These are phyloP conservation scores for Gigaspora rosea DNA, from an alignment of 192 early-diverging fungal species.

Conservation along the genomic window DNA sequence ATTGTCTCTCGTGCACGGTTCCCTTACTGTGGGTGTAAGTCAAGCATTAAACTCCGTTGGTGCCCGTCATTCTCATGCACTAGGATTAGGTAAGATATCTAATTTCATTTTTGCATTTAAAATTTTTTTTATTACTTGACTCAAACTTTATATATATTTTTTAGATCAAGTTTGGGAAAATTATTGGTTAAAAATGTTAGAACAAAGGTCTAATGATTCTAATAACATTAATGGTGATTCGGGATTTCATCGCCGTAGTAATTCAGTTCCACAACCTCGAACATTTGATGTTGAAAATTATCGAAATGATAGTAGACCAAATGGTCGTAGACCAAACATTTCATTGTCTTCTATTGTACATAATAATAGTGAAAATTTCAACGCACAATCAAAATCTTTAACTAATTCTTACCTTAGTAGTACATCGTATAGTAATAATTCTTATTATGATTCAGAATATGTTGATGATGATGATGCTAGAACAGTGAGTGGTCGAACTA, in stretches of 20 bases:
- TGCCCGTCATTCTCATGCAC: constrained; percentile 41
- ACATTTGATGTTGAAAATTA: background rate
- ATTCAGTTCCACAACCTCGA: constrained; percentile 2
- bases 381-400: constrained; percentile 28
- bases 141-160: background rate
- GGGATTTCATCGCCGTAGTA: constrained; percentile 23
- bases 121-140: constrained; percentile 13
- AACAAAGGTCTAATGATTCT: constrained; percentile 1
- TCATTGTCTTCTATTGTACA: constrained; percentile 28
- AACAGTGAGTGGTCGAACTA: constrained; percentile 18
- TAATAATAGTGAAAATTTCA: constrained; percentile 31
- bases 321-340: constrained; percentile 26
- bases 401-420: constrained; percentile 33
- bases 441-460: constrained; percentile 37
- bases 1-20: constrained; percentile 31
- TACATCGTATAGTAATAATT: constrained; percentile 29
- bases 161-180: constrained; percentile 32
- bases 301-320: background rate
- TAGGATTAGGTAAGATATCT: constrained; percentile 38
- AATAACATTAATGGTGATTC: background rate
- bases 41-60: constrained; percentile 39
- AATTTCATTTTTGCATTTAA: background rate
- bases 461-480: constrained; percentile 11
- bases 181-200: constrained; percentile 11
- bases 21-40: constrained; percentile 33